A percentile compares a stretch with the other conserved stretches of the same genome.
Conservation (phyloP, 2,329 filamentous ascomycete species). For the Fusarium sacchari region DNA sequence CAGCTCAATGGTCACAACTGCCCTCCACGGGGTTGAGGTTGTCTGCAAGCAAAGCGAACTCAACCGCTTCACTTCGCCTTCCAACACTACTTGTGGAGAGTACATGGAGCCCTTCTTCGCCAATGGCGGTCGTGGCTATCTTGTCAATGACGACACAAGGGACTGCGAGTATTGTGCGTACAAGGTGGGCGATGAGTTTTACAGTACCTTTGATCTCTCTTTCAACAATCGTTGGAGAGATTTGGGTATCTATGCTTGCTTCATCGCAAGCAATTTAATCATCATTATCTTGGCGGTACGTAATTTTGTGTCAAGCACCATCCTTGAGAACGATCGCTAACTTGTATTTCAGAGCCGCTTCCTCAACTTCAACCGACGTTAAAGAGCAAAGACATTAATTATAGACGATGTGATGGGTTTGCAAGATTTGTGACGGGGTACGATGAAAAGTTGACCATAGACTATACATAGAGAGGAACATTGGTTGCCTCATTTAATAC, state of each 20-base stretch:
- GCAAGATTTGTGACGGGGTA: neutral
- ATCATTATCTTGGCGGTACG: conserved; percentile 65
- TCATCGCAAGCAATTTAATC: conserved; percentile 80
- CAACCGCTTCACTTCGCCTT: conserved; percentile 70
- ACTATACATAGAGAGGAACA: neutral
- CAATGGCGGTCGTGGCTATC: conserved; percentile 75
- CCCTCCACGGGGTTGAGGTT: conserved; percentile 64
- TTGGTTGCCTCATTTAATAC: neutral
- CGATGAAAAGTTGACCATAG: neutral
- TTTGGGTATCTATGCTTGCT: conserved; percentile 79
- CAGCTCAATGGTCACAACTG: conserved; percentile 71
- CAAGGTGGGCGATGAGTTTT: conserved; percentile 81
- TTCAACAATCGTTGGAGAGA: conserved; percentile 83
- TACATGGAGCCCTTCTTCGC: conserved; percentile 45
- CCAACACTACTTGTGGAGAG: conserved; percentile 50
- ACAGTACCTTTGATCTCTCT: conserved; percentile 70
- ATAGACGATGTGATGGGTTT: neutral
- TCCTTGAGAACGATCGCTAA: conserved; percentile 5
- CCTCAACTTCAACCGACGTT: conserved; percentile 64
- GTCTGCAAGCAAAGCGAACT: conserved; percentile 64
- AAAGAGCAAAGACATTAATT: conserved; percentile 16
- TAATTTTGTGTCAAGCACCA: conserved; percentile 4
- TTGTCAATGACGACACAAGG: conserved; percentile 72
- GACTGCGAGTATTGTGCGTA: conserved; percentile 85
- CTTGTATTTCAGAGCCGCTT: conserved; percentile 54